Conservation (phyloP, 1,139 yeast species). For the Petasospora fabianii region DNA sequence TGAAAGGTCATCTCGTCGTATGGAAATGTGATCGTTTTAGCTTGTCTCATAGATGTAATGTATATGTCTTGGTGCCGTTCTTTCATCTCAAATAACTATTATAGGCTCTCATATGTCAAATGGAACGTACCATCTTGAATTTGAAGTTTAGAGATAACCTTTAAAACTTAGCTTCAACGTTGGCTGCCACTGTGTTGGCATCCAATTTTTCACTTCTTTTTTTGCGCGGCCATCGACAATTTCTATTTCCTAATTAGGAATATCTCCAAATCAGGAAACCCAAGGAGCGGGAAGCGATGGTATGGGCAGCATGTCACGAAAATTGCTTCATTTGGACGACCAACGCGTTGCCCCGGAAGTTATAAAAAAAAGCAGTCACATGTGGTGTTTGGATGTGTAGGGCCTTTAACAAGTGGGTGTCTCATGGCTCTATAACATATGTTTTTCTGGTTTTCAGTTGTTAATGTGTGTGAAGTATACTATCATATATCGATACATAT, state of each 20-base stretch:
- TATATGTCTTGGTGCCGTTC: no score
- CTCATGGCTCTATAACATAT: no score
- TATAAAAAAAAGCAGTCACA: slow-evolving; percentile 10
- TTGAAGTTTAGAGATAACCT: background rate
- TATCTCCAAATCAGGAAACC: no score
- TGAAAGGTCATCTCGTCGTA: no score
- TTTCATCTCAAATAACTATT: background rate
- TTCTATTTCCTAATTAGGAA: background rate
- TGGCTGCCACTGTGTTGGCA: background rate
- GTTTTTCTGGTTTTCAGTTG: no score
- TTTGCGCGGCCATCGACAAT: slow-evolving; percentile 1
- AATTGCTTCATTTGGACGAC: background rate
- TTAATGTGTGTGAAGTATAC: no score
- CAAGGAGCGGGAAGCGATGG: no score
- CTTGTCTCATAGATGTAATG: background rate
- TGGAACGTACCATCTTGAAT: slow-evolving; percentile 10
- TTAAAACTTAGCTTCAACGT: no score
- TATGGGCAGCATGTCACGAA: slow-evolving; percentile 3
- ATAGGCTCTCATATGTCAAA: background rate
- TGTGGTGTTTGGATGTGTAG: slow-evolving; percentile 8
- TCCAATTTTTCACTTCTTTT: slow-evolving; percentile 14
- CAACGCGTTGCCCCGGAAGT: slow-evolving; percentile 1
- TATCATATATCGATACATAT: no score
- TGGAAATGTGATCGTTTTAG: no score
- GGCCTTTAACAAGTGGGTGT: background rate